phyloP scores from a whole-genome alignment of 805 yeast species.

The Ogataea salicorniae region DNA sequence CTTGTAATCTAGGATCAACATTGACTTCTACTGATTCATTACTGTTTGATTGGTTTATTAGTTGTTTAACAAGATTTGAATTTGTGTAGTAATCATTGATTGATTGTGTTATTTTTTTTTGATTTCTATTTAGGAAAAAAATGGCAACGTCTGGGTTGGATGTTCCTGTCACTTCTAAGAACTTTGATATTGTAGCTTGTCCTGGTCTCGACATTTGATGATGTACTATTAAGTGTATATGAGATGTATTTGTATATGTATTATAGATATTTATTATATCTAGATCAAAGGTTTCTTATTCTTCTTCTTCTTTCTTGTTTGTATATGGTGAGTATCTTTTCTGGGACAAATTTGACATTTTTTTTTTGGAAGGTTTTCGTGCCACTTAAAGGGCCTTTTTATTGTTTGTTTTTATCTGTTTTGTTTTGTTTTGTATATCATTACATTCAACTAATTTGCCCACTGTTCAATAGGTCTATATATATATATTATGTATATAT shows the following conservation, averaged over 20 bases:
- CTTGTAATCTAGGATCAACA: conserved; percentile 18
- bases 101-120: conserved; percentile 16
- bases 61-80: conserved; percentile 10
- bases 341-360: no score
- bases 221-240: not conserved
- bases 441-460: no score
- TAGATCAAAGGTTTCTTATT: no score
- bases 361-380: no score
- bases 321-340: no score
- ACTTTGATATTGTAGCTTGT: conserved; percentile 25
- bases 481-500: no score
- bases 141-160: conserved; percentile 31
- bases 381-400: no score
- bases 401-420: no score
- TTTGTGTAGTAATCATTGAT: conserved; percentile 23
- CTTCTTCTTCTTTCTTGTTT: no score
- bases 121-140: conserved; percentile 29
- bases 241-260: not conserved
- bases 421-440: no score
- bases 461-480: no score
- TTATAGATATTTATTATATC: no score
- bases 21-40: not conserved
- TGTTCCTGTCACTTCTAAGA: conserved; percentile 38
- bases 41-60: conserved; percentile 3
- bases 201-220: conserved; percentile 1